Evolutionary conservation across 2,329 filamentous ascomycete genomes (phyloP), one percentile per base, ranked within the genome.

Genomic region (Penicillium occitanis): DNA sequence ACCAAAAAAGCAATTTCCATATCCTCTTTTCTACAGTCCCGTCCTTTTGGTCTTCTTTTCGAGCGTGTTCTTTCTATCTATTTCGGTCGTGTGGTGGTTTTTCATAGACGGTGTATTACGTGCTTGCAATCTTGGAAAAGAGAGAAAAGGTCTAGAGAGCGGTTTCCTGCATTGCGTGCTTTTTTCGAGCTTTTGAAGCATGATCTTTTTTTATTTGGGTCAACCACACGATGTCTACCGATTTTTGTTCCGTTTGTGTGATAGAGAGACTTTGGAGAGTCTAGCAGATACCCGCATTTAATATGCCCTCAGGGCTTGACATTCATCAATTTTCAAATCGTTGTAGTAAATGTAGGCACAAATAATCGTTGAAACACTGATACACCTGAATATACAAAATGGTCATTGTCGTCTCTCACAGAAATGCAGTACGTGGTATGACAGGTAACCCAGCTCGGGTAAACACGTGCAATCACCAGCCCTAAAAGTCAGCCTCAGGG

Each of bases 11-110:
- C 22, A 3, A 44, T 13, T 22, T 62, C 6, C 17, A n/a, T 64
- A 51, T 57, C 62, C 60, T 57, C 30, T 51, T 66, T 40, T 63
- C 44, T 64, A 61, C n/a, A n/a, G n/a, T 46, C 51, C 25, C 13
- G 30, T 35, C 33, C 7, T 25, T 67, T 67, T 57, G 66, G n/a
- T n/a, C n/a, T n/a, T 58, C 40, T 8, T 46, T 40, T 44, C 28
- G 57, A 60, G 57, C 57, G 57, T 60, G 37, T 28, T 30, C n/a
- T 30, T 59, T 28, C 17, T 59, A 42, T 25, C 17, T 58, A 19
- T 57, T 42, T 60, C 40, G 57, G 25, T 46, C 40, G 22, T 46
- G 57, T 46, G 57, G 14, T 8, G 22, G 57, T 37, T 46, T 58
- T 44, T 33, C 22, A 60, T 60, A 60, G 57, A 60, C 57, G 40